Base-by-base conservation (phyloP, 2,329 filamentous ascomycete species). In the Nemania serpens region DNA sequence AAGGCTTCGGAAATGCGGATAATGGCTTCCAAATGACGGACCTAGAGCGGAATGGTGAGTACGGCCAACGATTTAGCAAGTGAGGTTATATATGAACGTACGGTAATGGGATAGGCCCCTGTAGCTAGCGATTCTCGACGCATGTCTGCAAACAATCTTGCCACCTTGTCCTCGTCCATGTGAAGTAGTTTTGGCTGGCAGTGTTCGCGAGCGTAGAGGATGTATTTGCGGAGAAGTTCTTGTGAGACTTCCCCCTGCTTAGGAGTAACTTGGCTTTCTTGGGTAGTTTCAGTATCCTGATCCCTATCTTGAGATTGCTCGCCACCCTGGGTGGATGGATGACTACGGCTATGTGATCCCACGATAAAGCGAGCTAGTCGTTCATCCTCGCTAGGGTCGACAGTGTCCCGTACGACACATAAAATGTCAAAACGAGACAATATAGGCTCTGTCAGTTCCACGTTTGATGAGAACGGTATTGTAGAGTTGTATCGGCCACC, bases 371-470 rank as follows among this genome's bases (percentile, higher is more conserved):
- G 90, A 5, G 95, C 95, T 5, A 99, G 84, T 20, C 94, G 88
- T 78, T 98, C 95, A 69, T 99, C 95, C 75, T 98, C 93, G 13
- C 79, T 83, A 0, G 95, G 94, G 69, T 98, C 93, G 5, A 98
- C 95, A 0, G 93, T 96, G 74, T 99, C 95, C 50, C 95, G 88
- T 15, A 99, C 94, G 6, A 99, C 95, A 73, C 92, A 97, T 7
- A 99, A 84, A 67, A 99, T 96, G 68, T 99, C 95, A 74, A 99
- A 99, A 85, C 95, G 94, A 12, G 94, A 98, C 73, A 99, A 76
- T 70, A 99, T 99, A 51, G 95, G 95, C 76, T 99, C 95, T 0
- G 95, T 99, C 56, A 99, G 83, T 73, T 99, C 91, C 41, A 99
- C 95, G 66, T 99, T 99, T 74, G 96, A 87, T 1, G 92, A 93